Percentiles rank a stretch among this genome's conserved stretches.
Evolutionary conservation across 116 monocot species (phyloP).

Genomic region (Cymodocea nodosa): DNA sequence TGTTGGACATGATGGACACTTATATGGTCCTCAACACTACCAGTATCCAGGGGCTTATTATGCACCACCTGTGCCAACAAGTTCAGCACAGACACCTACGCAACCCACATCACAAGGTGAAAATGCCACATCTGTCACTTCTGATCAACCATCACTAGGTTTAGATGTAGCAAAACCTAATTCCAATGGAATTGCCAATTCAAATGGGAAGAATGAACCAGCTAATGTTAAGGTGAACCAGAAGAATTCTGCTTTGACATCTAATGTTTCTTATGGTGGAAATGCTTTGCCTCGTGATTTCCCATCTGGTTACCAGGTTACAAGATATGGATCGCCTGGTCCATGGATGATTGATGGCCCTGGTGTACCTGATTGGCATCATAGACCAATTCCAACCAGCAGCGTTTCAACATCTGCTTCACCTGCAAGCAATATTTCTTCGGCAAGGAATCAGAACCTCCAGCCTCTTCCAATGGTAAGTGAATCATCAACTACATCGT

Average conservation of each 20-base stretch:
- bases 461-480: constrained; percentile 38
- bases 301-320: constrained; percentile 35
- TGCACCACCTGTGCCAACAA: constrained; percentile 22
- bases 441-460: constrained; percentile 35
- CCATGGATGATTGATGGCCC: constrained; percentile 46
- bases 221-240: constrained; percentile 18
- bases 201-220: constrained; percentile 20
- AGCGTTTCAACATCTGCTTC: constrained; percentile 20
- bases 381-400: constrained; percentile 14
- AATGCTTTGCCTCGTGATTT: constrained; percentile 20
- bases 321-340: constrained; percentile 42
- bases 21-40: constrained; percentile 63
- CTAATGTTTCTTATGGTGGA: constrained; percentile 30
- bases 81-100: constrained; percentile 17
- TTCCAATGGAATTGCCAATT: constrained; percentile 31
- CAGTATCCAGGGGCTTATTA: constrained; percentile 53
- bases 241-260: constrained; percentile 24
- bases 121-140: constrained; percentile 16
- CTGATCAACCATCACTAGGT: constrained; percentile 28
- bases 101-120: constrained; percentile 23
- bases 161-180: constrained; percentile 27
- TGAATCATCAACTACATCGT: background rate
- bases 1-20: constrained; percentile 50
- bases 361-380: constrained; percentile 33
- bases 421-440: constrained; percentile 15